Percentiles rank a stretch among this genome's conserved stretches.
phyloP scores from a whole-genome alignment of 106 monocot genomes.

The Allium cepa region DNA sequence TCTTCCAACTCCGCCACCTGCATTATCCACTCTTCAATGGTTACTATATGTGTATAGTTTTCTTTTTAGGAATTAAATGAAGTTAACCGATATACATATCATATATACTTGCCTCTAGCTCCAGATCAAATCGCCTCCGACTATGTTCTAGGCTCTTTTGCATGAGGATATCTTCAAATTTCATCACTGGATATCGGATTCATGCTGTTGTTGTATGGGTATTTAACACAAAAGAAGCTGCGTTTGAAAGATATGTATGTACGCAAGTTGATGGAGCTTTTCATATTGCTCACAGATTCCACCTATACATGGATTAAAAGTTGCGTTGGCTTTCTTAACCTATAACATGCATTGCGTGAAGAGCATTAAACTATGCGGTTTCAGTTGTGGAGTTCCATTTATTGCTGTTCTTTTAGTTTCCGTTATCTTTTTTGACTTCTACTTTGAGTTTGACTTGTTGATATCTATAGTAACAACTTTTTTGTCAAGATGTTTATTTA shows the following conservation, averaged over 20 bases:
- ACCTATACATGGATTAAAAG: not conserved
- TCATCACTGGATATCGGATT: constrained; percentile 21
- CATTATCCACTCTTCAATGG: not conserved
- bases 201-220: not conserved
- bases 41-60: not conserved
- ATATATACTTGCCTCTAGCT: constrained; percentile 33
- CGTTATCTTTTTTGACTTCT: too few relatives aligned
- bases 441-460: too few relatives aligned
- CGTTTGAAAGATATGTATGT: not conserved
- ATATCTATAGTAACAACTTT: too few relatives aligned
- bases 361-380: constrained; percentile 3
- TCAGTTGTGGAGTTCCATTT: too few relatives aligned
- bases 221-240: not conserved
- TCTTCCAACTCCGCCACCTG: constrained; percentile 52
- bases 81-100: too few relatives aligned
- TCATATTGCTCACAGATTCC: not conserved
- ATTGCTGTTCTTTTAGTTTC: too few relatives aligned
- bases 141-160: constrained; percentile 19
- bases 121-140: constrained; percentile 28
- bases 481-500: too few relatives aligned
- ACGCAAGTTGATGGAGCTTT: constrained; percentile 2
- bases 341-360: constrained; percentile 8
- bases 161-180: constrained; percentile 64
- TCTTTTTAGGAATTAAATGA: not conserved
- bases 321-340: not conserved